phyloP scores from a whole-genome alignment of 352 stramenopile genomes.

The Phytophthora colocasiae region DNA sequence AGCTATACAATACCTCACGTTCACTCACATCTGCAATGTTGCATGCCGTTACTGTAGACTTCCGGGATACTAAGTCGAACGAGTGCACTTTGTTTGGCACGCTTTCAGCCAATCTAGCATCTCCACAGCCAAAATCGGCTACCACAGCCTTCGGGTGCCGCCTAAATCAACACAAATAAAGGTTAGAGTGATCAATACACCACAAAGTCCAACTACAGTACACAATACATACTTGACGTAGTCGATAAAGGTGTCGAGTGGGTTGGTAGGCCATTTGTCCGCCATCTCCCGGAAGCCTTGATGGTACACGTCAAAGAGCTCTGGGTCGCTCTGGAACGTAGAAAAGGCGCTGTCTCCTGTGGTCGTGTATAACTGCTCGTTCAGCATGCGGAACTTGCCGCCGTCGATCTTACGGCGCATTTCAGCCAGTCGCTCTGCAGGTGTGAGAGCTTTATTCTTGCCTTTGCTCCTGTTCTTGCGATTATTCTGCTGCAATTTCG shows the following conservation, averaged over 20 bases:
- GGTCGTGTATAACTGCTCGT: conserved; percentile 98
- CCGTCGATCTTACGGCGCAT: conserved; percentile 93
- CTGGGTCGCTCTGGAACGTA: conserved; percentile 94
- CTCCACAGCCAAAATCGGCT: conserved; percentile 98
- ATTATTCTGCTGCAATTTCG: conserved; percentile 35
- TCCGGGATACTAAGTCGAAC: conserved; percentile 97
- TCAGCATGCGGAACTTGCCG: conserved; percentile 98
- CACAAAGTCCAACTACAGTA: neutral
- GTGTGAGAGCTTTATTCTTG: conserved; percentile 28
- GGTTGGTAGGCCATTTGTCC: conserved; percentile 97
- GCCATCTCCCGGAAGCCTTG: conserved; percentile 98
- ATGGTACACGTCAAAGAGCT: conserved; percentile 98
- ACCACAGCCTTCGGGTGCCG: conserved; percentile 80
- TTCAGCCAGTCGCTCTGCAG: conserved; percentile 56
- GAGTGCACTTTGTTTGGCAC: conserved; percentile 95
- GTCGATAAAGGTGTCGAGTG: conserved; percentile 96
- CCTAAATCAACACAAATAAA: conserved; percentile 33
- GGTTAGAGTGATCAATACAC: conserved; percentile 1
- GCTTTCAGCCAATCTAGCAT: conserved; percentile 94
- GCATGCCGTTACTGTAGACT: conserved; percentile 94
- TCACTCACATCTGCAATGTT: conserved; percentile 93
- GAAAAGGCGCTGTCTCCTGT: conserved; percentile 91
- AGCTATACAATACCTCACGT: neutral
- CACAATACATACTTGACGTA: conserved; percentile 85
- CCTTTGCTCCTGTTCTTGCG: conserved; percentile 29